A percentile compares a stretch with the other conserved stretches of the same genome.
Evolutionary conservation across 1,284 basidiomycete species (phyloP).

Genomic region (Boletus hoseneyae): DNA sequence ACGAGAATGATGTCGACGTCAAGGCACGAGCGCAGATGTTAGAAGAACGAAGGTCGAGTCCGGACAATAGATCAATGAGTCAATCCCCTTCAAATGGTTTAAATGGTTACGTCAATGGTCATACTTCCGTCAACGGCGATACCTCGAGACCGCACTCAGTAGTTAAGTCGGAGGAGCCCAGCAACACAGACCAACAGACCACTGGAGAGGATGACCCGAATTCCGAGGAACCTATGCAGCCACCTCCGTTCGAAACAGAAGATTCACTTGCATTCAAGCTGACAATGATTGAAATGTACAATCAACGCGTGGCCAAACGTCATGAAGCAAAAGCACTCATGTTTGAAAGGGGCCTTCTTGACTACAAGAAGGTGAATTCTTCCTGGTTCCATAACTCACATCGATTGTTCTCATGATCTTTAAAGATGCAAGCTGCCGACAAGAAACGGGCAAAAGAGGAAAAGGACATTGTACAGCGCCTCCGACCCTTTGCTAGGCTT

Average conservation of each 20-base stretch:
- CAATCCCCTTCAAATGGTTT: constrained; percentile 29
- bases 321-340: constrained; percentile 87
- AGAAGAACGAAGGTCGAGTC: constrained; percentile 52
- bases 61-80: constrained; percentile 27
- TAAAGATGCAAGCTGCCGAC: constrained; percentile 84
- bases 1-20: constrained; percentile 68
- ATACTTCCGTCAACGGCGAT: constrained; percentile 43
- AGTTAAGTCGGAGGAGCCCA: constrained; percentile 49
- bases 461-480: constrained; percentile 83
- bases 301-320: constrained; percentile 87
- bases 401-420: not conserved
- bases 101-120: constrained; percentile 52
- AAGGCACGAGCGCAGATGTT: constrained; percentile 64
- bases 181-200: constrained; percentile 29
- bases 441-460: constrained; percentile 91
- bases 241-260: constrained; percentile 77
- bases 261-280: constrained; percentile 93
- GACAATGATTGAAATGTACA: constrained; percentile 89
- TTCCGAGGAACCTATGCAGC: constrained; percentile 62
- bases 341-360: constrained; percentile 88
- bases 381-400: not conserved
- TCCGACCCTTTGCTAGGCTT: constrained; percentile 90
- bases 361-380: constrained; percentile 83
- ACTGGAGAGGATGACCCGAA: constrained; percentile 45
- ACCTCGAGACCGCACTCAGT: constrained; percentile 36